Conservation (phyloP, 2,329 filamentous ascomycete genomes). For the Fusarium globosum region DNA sequence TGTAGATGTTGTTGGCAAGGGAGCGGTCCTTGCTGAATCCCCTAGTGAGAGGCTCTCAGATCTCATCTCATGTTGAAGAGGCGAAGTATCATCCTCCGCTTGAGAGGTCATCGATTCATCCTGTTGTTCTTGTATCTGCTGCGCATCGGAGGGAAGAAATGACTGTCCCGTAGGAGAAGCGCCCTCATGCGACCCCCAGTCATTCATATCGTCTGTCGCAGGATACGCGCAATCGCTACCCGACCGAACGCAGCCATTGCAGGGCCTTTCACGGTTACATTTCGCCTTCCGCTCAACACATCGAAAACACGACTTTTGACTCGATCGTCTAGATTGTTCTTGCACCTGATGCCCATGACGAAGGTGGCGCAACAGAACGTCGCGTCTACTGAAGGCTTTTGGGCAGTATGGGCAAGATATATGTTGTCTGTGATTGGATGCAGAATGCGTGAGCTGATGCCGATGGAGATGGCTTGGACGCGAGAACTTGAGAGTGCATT, state of each 20-base stretch:
- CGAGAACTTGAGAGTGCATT: not conserved
- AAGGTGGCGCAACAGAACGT: not conserved
- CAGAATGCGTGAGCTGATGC: not conserved
- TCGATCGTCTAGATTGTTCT: not conserved
- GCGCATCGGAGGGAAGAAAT: rapidly evolving
- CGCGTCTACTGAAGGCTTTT: not conserved
- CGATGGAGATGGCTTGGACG: conserved; percentile 3
- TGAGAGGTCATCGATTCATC: not conserved
- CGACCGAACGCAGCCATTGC: not conserved
- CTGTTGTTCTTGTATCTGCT: not conserved
- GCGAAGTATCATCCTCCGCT: not conserved
- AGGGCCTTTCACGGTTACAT: not conserved
- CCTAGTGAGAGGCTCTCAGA: not conserved
- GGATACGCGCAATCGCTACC: not conserved
- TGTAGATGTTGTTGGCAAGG: not conserved
- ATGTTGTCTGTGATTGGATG: not conserved
- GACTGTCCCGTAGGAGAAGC: not conserved
- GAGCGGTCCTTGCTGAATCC: rapidly evolving
- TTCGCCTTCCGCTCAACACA: not conserved
- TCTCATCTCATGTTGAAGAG: not conserved
- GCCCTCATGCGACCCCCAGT: rapidly evolving
- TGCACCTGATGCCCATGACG: not conserved
- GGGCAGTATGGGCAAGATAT: not conserved
- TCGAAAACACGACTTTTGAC: conserved; percentile 7
- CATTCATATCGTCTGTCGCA: rapidly evolving